These are phyloP conservation scores for Leishmania amazonensis DNA, from an alignment of 208 protist species.

Conservation along the genomic window DNA sequence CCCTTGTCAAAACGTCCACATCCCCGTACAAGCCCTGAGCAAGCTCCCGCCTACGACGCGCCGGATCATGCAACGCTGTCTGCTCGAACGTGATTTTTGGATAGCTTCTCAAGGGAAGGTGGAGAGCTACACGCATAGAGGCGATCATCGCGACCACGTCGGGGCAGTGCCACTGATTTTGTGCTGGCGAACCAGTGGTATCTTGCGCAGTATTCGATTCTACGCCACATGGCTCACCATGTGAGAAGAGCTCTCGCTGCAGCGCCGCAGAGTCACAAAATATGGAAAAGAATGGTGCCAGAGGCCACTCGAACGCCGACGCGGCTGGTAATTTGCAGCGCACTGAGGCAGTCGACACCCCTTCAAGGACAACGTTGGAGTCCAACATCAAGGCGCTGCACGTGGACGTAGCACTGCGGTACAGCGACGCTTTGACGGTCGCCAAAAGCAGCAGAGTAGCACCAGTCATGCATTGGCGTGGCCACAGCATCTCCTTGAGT, in stretches of 20 bases:
- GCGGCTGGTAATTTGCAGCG: neutral
- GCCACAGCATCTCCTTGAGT: neutral
- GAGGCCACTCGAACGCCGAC: neutral
- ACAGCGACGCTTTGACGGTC: neutral
- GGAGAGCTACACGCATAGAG: slow-evolving; percentile 33
- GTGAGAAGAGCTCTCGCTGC: neutral
- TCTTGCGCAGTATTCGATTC: neutral
- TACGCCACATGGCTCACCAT: neutral
- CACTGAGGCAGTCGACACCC: neutral
- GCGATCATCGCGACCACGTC: slow-evolving; percentile 61
- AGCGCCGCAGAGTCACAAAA: neutral
- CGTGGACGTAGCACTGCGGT: neutral
- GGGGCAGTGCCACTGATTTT: slow-evolving; percentile 34
- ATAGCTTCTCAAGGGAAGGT: slow-evolving; percentile 42
- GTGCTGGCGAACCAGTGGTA: neutral
- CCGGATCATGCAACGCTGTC: slow-evolving; percentile 51
- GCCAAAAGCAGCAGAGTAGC: slow-evolving; percentile 8
- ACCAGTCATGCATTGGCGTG: neutral
- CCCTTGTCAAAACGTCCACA: slow-evolving; percentile 53
- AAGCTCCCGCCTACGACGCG: slow-evolving; percentile 43
- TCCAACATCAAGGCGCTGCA: neutral
- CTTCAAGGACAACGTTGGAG: neutral
- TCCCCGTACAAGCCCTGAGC: slow-evolving; percentile 42
- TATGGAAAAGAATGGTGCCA: neutral
- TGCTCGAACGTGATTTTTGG: slow-evolving; percentile 61